These are phyloP conservation scores for Leucogyrophana mollusca DNA, from an alignment of 768 basidiomycete species.

Conservation along the genomic window DNA sequence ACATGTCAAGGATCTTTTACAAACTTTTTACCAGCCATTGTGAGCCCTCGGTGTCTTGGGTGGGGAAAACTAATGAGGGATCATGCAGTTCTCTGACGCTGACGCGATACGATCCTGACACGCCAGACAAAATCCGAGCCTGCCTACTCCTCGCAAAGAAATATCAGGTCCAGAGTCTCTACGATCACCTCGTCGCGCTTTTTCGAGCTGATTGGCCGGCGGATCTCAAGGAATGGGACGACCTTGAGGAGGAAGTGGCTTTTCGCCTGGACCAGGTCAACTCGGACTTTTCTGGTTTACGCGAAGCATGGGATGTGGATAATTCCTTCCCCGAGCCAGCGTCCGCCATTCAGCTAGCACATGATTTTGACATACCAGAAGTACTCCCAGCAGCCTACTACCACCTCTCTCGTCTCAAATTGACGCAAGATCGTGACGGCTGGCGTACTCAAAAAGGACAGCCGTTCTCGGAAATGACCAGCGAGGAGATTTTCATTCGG, in stretches of 20 bases:
- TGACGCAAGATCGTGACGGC: too few species aligned
- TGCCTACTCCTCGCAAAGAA: slow-evolving; percentile 34
- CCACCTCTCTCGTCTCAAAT: slow-evolving; percentile 33
- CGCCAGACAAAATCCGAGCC: too few species aligned
- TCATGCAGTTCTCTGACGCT: too few species aligned
- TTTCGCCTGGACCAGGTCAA: not conserved
- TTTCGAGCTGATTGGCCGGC: slow-evolving; percentile 35
- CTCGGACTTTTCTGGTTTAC: not conserved
- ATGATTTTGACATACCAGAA: slow-evolving; percentile 35
- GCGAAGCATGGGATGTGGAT: slow-evolving; percentile 2
- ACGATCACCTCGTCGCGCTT: slow-evolving; percentile 28
- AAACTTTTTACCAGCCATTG: slow-evolving; percentile 2
- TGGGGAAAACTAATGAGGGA: too few species aligned
- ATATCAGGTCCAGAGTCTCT: slow-evolving; percentile 33
- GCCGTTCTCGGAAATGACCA: too few species aligned
- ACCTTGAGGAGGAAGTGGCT: not conserved
- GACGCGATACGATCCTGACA: too few species aligned
- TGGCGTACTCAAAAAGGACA: too few species aligned
- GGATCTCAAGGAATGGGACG: slow-evolving; percentile 24
- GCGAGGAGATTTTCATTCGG: too few species aligned
- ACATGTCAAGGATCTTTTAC: slow-evolving; percentile 1
- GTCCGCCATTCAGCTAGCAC: slow-evolving; percentile 40
- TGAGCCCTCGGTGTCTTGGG: too few species aligned
- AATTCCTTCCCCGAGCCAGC: slow-evolving; percentile 19
- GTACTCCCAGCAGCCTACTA: slow-evolving; percentile 51